phyloP scores from a whole-genome alignment of 495 filamentous ascomycete species.

The Mycothermus thermophilus region DNA sequence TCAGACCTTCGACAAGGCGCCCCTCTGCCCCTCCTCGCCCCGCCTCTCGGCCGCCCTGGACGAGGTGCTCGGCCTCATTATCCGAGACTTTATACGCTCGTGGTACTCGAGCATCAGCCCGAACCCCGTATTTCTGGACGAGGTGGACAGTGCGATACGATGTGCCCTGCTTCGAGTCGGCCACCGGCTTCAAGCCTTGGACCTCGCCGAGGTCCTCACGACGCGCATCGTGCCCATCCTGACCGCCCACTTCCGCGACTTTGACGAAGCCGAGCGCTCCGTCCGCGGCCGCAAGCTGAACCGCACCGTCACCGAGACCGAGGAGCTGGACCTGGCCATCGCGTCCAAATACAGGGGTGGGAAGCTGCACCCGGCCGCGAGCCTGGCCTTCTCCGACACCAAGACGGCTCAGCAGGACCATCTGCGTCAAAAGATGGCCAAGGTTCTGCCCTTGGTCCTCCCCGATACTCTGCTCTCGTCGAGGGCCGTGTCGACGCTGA shows the following conservation, averaged over 20 bases:
- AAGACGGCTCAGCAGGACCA: conserved; percentile 78
- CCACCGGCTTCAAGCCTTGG: conserved; percentile 53
- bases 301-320: conserved; percentile 84
- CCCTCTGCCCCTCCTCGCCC: conserved; percentile 66
- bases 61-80: conserved; percentile 58
- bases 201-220: conserved; percentile 68
- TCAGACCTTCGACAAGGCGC: conserved; percentile 36
- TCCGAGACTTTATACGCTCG: conserved; percentile 71
- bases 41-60: conserved; percentile 71
- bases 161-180: conserved; percentile 56
- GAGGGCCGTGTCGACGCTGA: conserved; percentile 59
- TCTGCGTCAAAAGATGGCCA: conserved; percentile 53
- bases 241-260: conserved; percentile 81
- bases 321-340: conserved; percentile 88
- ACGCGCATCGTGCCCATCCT: conserved; percentile 75
- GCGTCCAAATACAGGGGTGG: conserved; percentile 85
- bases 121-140: conserved; percentile 63
- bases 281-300: conserved; percentile 79
- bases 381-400: conserved; percentile 64
- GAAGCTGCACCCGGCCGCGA: conserved; percentile 79
- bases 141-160: conserved; percentile 70
- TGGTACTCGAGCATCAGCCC: conserved; percentile 85
- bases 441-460: conserved; percentile 62
- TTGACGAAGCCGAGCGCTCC: conserved; percentile 75
- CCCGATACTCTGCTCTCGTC: conserved; percentile 62